These are phyloP conservation scores for Leccinum cinnamomeum DNA, from an alignment of 1,284 basidiomycete genomes.

Conservation along the genomic window DNA sequence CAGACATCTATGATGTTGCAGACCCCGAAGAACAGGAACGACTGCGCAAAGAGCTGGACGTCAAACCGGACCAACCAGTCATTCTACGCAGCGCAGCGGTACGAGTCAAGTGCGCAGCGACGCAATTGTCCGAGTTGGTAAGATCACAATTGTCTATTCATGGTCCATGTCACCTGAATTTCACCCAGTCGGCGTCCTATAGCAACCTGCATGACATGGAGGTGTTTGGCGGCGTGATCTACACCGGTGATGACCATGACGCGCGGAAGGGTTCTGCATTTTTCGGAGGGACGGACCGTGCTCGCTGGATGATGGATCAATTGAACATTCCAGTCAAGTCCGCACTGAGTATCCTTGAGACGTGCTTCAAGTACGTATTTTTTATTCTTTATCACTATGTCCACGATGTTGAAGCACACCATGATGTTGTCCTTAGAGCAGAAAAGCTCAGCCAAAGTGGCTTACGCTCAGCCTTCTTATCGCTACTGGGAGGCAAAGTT, in stretches of 20 bases:
- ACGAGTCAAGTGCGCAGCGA: neutral
- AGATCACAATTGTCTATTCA: neutral
- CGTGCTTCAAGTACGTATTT: neutral
- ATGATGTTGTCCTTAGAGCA: too few relatives aligned
- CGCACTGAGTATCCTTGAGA: neutral
- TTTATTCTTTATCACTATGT: too few relatives aligned
- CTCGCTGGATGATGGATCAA: neutral
- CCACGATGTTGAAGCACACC: too few relatives aligned
- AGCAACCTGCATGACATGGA: neutral
- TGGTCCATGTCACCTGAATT: neutral
- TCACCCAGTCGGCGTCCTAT: neutral
- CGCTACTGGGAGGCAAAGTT: neutral
- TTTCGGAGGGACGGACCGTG: neutral
- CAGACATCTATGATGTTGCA: neutral
- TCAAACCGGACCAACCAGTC: neutral
- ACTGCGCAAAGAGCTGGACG: neutral
- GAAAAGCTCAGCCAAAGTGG: neutral
- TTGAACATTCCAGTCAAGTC: neutral
- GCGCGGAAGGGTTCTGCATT: neutral
- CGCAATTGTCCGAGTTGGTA: neutral
- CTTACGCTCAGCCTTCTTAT: neutral
- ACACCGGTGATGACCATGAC: neutral
- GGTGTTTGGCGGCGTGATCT: neutral
- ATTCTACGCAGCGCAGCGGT: neutral
- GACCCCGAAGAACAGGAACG: neutral